phyloP scores from a whole-genome alignment of 352 stramenopile species.

The Globisporangium acanthophoron region DNA sequence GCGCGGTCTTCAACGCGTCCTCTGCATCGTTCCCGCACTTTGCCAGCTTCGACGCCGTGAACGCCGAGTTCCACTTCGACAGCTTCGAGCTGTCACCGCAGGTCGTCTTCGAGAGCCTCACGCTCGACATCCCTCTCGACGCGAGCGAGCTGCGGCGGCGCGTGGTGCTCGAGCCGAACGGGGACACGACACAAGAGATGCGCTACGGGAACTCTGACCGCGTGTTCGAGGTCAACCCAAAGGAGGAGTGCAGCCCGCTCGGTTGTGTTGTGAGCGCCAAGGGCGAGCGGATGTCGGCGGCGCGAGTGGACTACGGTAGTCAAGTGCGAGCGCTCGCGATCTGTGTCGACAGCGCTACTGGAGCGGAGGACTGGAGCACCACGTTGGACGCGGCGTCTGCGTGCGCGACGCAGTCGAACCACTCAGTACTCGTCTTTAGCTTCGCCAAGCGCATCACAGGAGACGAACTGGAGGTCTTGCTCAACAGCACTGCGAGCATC shows the following conservation, averaged over 20 bases:
- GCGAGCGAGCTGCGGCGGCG: conserved; percentile 28
- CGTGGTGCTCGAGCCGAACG: conserved; percentile 17
- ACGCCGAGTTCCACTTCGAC: conserved; percentile 30
- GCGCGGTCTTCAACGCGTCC: conserved; percentile 13
- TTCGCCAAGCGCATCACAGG: conserved; percentile 47
- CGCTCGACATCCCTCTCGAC: conserved; percentile 35
- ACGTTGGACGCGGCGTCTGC: conserved; percentile 24
- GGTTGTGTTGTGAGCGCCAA: conserved; percentile 40
- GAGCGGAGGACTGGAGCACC: conserved; percentile 23
- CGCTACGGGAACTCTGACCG: conserved; percentile 8
- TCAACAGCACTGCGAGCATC: conserved; percentile 9
- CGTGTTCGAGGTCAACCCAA: conserved; percentile 52
- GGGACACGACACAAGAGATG: conserved; percentile 23
- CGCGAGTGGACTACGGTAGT: conserved; percentile 32
- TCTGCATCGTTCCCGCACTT: conserved; percentile 16
- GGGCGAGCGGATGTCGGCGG: conserved; percentile 20
- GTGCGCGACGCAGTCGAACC: conserved; percentile 23
- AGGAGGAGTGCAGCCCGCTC: conserved; percentile 45
- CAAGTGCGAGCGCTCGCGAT: conserved; percentile 43
- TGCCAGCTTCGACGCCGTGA: conserved; percentile 22
- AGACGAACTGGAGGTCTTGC: conserved; percentile 24
- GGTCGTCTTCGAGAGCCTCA: conserved; percentile 35
- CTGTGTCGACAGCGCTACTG: conserved; percentile 24
- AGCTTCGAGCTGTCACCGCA: conserved; percentile 18
- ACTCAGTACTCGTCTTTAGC: conserved; percentile 45